These are phyloP conservation scores for Medicago truncatula DNA, from an alignment of 306 rosid genomes.

Conservation along the genomic window DNA sequence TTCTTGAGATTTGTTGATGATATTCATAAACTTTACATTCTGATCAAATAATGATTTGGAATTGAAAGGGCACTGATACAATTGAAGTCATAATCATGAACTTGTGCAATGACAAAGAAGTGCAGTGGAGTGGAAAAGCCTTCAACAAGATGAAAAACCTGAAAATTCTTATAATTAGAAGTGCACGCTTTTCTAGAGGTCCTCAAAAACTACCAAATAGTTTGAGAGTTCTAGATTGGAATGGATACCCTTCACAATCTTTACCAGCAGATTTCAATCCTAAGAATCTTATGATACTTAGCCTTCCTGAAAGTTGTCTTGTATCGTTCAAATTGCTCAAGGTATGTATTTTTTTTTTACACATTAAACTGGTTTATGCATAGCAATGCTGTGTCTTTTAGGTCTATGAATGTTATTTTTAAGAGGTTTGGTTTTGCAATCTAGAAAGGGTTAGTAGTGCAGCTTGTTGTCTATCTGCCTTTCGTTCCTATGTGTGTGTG, in stretches of 20 bases:
- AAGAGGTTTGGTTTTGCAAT: too few species aligned
- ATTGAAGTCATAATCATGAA: constrained; percentile 24
- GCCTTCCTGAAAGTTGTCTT: constrained; percentile 8
- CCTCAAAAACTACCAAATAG: constrained; percentile 8
- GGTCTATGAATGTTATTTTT: too few species aligned
- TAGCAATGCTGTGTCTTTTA: too few species aligned
- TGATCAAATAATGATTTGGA: background rate
- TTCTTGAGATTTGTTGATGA: background rate
- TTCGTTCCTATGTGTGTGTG: too few species aligned
- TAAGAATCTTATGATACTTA: background rate
- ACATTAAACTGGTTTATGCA: too few species aligned
- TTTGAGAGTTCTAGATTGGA: constrained; percentile 27
- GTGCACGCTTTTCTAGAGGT: background rate
- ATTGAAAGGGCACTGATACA: constrained; percentile 16
- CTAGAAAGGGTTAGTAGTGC: too few species aligned
- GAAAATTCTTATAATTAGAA: constrained; percentile 10
- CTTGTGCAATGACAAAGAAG: background rate
- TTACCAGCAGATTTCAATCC: constrained; percentile 27
- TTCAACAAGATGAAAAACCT: constrained; percentile 29
- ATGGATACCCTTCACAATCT: constrained; percentile 25
- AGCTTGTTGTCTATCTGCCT: too few species aligned
- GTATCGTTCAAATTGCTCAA: background rate
- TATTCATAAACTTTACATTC: background rate
- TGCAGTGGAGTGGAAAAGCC: constrained; percentile 13
- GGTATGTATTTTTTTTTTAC: constrained; percentile 5